Conservation (phyloP, 2,329 filamentous ascomycete species). For the Pseudogymnoascus sp. region DNA sequence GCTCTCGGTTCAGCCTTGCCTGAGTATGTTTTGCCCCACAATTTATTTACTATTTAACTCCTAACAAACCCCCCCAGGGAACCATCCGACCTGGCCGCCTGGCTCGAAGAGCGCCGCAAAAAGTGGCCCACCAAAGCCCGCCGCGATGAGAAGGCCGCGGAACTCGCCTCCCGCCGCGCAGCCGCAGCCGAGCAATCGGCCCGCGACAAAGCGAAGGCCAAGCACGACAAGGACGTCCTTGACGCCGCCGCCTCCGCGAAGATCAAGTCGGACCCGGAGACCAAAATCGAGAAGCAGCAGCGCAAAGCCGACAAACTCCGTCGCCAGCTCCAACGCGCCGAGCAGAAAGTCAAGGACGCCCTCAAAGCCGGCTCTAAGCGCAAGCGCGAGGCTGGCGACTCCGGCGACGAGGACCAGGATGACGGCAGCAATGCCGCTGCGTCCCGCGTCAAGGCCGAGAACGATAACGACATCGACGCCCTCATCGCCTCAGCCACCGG, state of each 20-base stretch:
- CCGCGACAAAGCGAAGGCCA: constrained; percentile 21
- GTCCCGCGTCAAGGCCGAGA: not conserved
- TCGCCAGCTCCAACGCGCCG: constrained; percentile 59
- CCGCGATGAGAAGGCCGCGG: constrained; percentile 52
- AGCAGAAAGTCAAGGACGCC: constrained; percentile 34
- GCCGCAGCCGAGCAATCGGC: constrained; percentile 15
- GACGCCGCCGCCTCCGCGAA: constrained; percentile 36
- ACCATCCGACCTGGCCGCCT: constrained; percentile 63
- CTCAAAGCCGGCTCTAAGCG: constrained; percentile 51
- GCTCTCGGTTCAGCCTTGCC: constrained; percentile 25
- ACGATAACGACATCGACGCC: constrained; percentile 3
- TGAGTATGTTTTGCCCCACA: constrained; percentile 28
- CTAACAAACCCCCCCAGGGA: constrained; percentile 28
- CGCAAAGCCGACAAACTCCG: constrained; percentile 52
- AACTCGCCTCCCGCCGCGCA: constrained; percentile 28
- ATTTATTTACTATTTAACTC: constrained; percentile 19
- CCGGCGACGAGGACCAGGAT: constrained; percentile 47
- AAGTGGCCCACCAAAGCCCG: constrained; percentile 73
- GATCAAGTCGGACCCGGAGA: constrained; percentile 28
- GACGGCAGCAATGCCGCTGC: constrained; percentile 18
- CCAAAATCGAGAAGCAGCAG: constrained; percentile 45
- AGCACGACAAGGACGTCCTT: constrained; percentile 41
- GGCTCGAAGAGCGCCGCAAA: constrained; percentile 71
- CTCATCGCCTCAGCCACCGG: constrained; percentile 9
- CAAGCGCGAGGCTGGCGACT: constrained; percentile 58